A percentile compares a stretch with the other conserved stretches of the same genome.
phyloP scores from a whole-genome alignment of 2,329 filamentous ascomycete species.

The Hansfordia pulvinata region DNA sequence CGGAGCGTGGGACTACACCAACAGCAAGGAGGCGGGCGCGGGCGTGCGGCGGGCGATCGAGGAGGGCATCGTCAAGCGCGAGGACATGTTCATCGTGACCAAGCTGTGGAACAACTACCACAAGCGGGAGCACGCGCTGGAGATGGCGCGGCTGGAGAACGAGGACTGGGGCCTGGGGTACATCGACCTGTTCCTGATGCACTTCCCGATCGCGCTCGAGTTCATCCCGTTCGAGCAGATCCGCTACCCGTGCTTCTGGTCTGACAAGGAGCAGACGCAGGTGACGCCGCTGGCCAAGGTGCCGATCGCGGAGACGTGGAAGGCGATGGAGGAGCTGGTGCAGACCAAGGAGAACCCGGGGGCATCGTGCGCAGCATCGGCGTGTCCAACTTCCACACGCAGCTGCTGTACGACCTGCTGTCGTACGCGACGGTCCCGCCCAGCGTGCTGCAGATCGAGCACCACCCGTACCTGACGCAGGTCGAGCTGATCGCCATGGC shows the following conservation, averaged over 20 bases:
- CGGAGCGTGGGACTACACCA: constrained; percentile 44
- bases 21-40: constrained; percentile 51
- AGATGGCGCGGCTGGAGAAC: constrained; percentile 46
- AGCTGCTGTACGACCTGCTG: constrained; percentile 66
- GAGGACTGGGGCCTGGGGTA: constrained; percentile 52
- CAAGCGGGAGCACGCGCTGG: constrained; percentile 45
- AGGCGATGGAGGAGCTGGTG: constrained; percentile 64
- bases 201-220: constrained; percentile 36
- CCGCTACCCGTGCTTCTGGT: constrained; percentile 22
- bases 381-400: constrained; percentile 69
- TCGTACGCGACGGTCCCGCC: constrained; percentile 63
- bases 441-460: constrained; percentile 74
- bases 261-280: constrained; percentile 29
- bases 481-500: constrained; percentile 38
- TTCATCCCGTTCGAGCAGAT: constrained; percentile 26
- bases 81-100: constrained; percentile 52
- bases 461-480: constrained; percentile 65
- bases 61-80: constrained; percentile 47
- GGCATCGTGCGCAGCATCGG: constrained; percentile 64
- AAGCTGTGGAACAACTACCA: constrained; percentile 57
- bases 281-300: constrained; percentile 42
- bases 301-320: constrained; percentile 70
- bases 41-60: constrained; percentile 43
- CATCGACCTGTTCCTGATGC: constrained; percentile 57
- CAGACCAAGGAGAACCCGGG: constrained; percentile 36